Conservation (phyloP, 2,329 filamentous ascomycete genomes). For the Elsinoe fawcettii region DNA sequence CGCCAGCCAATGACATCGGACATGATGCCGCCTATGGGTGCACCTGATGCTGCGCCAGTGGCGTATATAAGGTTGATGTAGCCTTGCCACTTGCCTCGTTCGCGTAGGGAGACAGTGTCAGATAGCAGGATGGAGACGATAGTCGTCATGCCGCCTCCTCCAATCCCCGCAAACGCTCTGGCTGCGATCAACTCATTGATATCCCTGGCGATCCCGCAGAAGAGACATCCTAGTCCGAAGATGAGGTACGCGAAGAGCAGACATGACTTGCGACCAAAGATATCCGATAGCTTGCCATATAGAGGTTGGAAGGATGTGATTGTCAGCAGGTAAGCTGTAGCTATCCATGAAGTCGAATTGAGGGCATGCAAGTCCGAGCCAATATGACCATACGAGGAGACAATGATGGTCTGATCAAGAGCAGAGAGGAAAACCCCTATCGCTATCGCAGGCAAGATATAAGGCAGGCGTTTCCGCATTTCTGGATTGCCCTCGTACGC, state of each 20-base stretch:
- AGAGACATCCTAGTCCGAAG: slow-evolving; percentile 57
- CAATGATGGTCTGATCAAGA: slow-evolving; percentile 68
- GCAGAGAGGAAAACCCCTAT: slow-evolving; percentile 64
- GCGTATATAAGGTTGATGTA: slow-evolving; percentile 66
- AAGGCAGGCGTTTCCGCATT: slow-evolving; percentile 44
- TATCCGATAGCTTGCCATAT: slow-evolving; percentile 63
- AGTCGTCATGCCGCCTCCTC: slow-evolving; percentile 64
- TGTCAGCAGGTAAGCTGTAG: slow-evolving; percentile 64
- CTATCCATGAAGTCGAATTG: slow-evolving; percentile 69
- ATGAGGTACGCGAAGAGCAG: slow-evolving; percentile 57
- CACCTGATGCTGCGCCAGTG: slow-evolving; percentile 59
- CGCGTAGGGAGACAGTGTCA: slow-evolving; percentile 61
- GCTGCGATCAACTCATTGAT: slow-evolving; percentile 60
- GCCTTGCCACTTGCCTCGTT: slow-evolving; percentile 67
- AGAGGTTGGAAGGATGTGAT: slow-evolving; percentile 68
- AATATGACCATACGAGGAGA: slow-evolving; percentile 71
- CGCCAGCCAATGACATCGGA: slow-evolving; percentile 68
- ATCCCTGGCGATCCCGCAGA: slow-evolving; percentile 55
- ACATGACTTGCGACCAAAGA: slow-evolving; percentile 61
- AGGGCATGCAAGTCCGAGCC: slow-evolving; percentile 67
- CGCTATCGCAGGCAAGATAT: slow-evolving; percentile 54
- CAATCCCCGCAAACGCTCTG: slow-evolving; percentile 56
- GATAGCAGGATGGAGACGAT: slow-evolving; percentile 62
- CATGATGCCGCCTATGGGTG: slow-evolving; percentile 62
- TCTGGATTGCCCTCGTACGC: slow-evolving; percentile 37